A percentile compares a stretch with the other conserved stretches of the same genome.
These are phyloP conservation scores for Heterococcus sp. DNA, from an alignment of 108 stramenopile genomes.

Conservation along the genomic window DNA sequence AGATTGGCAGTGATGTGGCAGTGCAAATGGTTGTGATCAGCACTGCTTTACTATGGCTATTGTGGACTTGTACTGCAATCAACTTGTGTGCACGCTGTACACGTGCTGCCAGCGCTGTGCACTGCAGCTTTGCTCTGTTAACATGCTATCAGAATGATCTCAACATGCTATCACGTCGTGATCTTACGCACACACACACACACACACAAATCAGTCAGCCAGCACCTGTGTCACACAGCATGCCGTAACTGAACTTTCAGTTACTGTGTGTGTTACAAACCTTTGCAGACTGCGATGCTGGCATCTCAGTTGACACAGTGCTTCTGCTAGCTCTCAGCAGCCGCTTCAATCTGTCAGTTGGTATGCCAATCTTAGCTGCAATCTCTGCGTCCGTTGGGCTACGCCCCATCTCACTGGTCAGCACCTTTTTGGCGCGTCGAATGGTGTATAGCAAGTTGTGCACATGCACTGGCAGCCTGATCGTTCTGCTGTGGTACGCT, in stretches of 20 bases:
- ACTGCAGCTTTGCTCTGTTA: too few species aligned
- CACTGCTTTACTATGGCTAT: not conserved
- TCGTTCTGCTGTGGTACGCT: conserved; percentile 82
- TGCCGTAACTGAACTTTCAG: not conserved
- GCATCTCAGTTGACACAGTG: conserved; percentile 11
- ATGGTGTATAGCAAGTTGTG: conserved; percentile 84
- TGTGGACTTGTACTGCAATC: not conserved
- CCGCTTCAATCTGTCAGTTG: conserved; percentile 7
- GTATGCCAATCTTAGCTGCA: conserved; percentile 56
- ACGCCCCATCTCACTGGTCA: conserved; percentile 69
- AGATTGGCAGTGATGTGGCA: not conserved
- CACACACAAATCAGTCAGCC: not conserved
- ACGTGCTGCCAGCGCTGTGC: not conserved
- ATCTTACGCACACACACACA: not conserved
- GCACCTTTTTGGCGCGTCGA: conserved; percentile 57
- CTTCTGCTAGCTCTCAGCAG: conserved; percentile 1
- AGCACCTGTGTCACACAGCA: not conserved
- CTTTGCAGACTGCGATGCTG: not conserved
- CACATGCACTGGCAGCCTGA: conserved; percentile 91
- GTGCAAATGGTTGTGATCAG: not conserved
- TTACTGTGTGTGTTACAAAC: not conserved
- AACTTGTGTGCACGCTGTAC: not conserved
- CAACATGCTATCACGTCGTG: not conserved
- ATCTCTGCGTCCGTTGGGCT: conserved; percentile 82
- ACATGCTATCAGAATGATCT: too few species aligned